Evolutionary conservation across 1,284 basidiomycete genomes (phyloP), one percentile per base, ranked within the genome.

Genomic region (Fomes fomentarius): DNA sequence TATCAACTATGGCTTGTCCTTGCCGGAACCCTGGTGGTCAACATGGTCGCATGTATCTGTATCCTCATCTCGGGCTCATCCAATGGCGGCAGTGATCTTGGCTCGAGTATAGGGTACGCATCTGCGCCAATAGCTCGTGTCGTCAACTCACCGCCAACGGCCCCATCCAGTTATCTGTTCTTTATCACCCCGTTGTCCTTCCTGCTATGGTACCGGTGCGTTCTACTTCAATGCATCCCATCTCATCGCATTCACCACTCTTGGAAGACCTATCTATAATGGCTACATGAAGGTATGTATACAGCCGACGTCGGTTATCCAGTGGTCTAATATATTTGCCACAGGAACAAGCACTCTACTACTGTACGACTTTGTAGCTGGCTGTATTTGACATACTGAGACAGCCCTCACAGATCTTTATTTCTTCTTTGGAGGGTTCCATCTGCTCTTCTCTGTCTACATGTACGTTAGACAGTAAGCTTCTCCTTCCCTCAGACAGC

Each of bases 341-440:
- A 42, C 64, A 93, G 91, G 90, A 93, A 74, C 90, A 93, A 83
- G 82, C 91, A 4, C 72, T 93, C 67, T 92, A 93, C 73, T 93
- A 89, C 70, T 93, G 89, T 88, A 74, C 70, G 85, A 65, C n/a
- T 2, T 17, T 17, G 21, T 4, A 1, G n/a, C 11, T 30, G 34
- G 8, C 17, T 21, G 1, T 3, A 3, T 15, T 11, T 1, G 33
- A 17, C 21, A n/a, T 26, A 22, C 28, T 15, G 10, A 33, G 22
- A 15, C 22, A 14, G 37, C 21, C 38, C 45, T 5, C 57, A 37
- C 69, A 95, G 95, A 97, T 77, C 75, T 95, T 60, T 98, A 93
- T 80, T 96, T 96, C 78, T 84, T 97, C 74, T 98, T 98, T 74
- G 82, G 87, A 52, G 96, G 93, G 30, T 97, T 91, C 80, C 95